phyloP scores from a whole-genome alignment of 2,329 filamentous ascomycete genomes.

The Alternaria triticimaculans region DNA sequence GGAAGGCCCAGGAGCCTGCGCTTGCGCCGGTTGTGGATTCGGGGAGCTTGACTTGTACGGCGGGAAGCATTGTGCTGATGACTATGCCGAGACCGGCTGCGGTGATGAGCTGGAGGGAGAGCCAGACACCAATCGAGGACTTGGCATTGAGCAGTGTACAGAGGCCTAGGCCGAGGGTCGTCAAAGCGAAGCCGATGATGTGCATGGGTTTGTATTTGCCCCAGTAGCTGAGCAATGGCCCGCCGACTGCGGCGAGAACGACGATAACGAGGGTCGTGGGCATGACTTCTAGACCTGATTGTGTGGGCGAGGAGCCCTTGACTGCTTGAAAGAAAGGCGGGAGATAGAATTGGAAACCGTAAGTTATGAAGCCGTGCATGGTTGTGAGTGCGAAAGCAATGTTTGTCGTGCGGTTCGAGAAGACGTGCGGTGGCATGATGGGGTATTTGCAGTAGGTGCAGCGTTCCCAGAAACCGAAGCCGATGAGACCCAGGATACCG shows the following conservation, averaged over 20 bases:
- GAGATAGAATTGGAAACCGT: slow-evolving; percentile 37
- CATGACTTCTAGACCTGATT: slow-evolving; percentile 38
- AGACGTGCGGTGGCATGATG: slow-evolving; percentile 54
- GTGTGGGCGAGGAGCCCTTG: slow-evolving; percentile 24
- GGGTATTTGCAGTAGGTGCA: slow-evolving; percentile 37
- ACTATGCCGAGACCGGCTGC: slow-evolving; percentile 35
- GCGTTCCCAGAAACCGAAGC: slow-evolving; percentile 50
- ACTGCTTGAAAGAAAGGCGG: slow-evolving; percentile 41
- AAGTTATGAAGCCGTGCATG: slow-evolving; percentile 39
- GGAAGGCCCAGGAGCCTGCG: slow-evolving; percentile 38
- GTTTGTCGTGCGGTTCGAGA: slow-evolving; percentile 52
- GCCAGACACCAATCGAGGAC: slow-evolving; percentile 21
- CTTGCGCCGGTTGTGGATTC: slow-evolving; percentile 29
- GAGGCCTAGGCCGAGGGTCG: slow-evolving; percentile 27
- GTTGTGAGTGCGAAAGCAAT: slow-evolving; percentile 45
- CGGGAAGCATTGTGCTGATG: slow-evolving; percentile 37
- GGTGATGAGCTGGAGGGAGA: slow-evolving; percentile 32
- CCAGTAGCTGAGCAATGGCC: slow-evolving; percentile 27
- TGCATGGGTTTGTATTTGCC: slow-evolving; percentile 40
- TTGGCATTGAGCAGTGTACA: slow-evolving; percentile 21
- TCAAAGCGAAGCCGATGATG: slow-evolving; percentile 29
- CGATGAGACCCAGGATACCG: slow-evolving; percentile 50
- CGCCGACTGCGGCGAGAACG: slow-evolving; percentile 27
- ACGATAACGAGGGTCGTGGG: slow-evolving; percentile 34
- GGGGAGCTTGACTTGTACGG: slow-evolving; percentile 36